These are phyloP conservation scores for Gossypium anomalum DNA, from an alignment of 345 rosid species.

Conservation along the genomic window DNA sequence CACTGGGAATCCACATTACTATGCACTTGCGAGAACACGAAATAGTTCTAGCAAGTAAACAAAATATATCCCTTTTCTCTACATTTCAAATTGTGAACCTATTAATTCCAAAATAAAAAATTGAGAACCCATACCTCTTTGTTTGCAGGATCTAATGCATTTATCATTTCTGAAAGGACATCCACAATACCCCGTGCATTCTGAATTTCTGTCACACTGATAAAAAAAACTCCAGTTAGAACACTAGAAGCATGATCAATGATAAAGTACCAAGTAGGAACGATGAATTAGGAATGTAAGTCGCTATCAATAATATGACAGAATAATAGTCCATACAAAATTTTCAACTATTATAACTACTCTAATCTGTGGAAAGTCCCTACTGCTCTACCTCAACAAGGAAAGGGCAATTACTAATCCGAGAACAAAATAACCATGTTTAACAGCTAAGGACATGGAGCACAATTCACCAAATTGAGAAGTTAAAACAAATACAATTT, in stretches of 20 bases:
- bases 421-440: background rate
- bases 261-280: background rate
- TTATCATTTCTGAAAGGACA: slow-evolving; percentile 95
- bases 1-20: background rate
- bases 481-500: background rate
- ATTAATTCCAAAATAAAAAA: background rate
- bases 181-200: slow-evolving; percentile 98
- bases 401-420: background rate
- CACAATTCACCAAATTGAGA: slow-evolving; percentile 2
- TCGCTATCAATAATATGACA: slow-evolving; percentile 5
- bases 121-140: slow-evolving; percentile 56
- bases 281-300: background rate
- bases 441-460: background rate
- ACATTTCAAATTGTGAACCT: slow-evolving; percentile 6
- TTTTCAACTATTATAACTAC: background rate
- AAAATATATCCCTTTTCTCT: background rate
- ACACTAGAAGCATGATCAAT: slow-evolving; percentile 7
- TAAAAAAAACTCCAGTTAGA: slow-evolving; percentile 30
- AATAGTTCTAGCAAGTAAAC: slow-evolving; percentile 2
- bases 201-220: slow-evolving; percentile 92
- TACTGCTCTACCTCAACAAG: background rate
- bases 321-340: background rate
- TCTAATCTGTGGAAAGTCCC: background rate
- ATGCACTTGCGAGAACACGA: background rate
- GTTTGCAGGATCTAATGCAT: slow-evolving; percentile 82